Base-by-base conservation (phyloP, 2,329 filamentous ascomycete genomes). In the Fusarium neocosmosporiellum region DNA sequence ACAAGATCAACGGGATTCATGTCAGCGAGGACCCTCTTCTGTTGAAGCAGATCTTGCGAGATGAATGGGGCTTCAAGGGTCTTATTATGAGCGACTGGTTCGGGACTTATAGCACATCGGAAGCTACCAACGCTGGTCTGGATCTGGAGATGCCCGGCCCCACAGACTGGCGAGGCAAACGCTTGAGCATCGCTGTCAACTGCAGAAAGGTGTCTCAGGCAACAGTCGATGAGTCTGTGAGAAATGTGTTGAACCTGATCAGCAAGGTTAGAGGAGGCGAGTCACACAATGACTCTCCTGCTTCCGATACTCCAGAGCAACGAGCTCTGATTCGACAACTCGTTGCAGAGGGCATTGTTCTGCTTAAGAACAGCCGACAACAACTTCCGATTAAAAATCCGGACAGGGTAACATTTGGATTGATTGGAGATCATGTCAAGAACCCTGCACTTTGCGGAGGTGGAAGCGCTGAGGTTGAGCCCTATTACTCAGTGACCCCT, bases 341-440 rank as follows among this genome's bases (percentile, higher is more conserved):
- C 0, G 71, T 62, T 3, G 57, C 65, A 0, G 71, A 74, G 4
- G 65, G 71, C 1, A 58, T 74, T 0, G 71, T 74, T 1, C 16
- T 74, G 1, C 31, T 74, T 7, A 74, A 72, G 55, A 72, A 74
- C 1, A 11, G 69, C 2, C 61, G 53, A 0, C 7, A 34, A 4
- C 37, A n/a, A 1, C 6, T 74, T 2, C 71, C 71, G 0, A 72
- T 74, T n/a, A 54, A 77, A 24, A 63, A 71, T 7, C 59, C 68
- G 0, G 61, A 75, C 31, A 70, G 67, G 2, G 54, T 85, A 1
- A 81, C 87, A 14, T 84, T 77, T 8, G 77, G 78, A 2, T 62
- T 81, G 5, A 78, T 83, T 34, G 80, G 81, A 2, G 78, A 82
- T 14, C 89, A 89, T 16, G 74, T 80, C 33, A 80, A 79, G 54